phyloP scores from a whole-genome alignment of 768 basidiomycete species.

The Pholiota microspora region DNA sequence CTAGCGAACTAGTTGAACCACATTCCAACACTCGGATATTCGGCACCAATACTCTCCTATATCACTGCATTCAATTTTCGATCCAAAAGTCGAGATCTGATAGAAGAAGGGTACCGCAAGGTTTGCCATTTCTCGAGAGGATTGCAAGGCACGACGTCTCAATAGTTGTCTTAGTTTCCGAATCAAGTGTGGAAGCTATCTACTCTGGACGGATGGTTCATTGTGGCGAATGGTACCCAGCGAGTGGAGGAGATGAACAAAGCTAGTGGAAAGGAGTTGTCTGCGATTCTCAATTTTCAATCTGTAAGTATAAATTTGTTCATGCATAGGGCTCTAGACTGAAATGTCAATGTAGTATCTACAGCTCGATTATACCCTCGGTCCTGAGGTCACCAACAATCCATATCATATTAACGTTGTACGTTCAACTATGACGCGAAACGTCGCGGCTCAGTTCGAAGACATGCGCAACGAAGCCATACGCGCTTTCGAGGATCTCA shows the following conservation, averaged over 20 bases:
- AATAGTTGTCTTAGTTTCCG: constrained; percentile 17
- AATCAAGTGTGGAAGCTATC: constrained; percentile 40
- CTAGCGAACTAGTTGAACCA: constrained; percentile 14
- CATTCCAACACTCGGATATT: constrained; percentile 35
- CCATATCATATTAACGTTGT: constrained; percentile 26
- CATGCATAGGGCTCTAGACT: background rate
- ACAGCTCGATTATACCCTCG: constrained; percentile 35
- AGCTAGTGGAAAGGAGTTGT: constrained; percentile 45
- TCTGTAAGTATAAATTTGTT: constrained; percentile 29
- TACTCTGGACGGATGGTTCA: constrained; percentile 41
- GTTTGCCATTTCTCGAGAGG: constrained; percentile 12
- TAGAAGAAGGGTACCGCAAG: constrained; percentile 34
- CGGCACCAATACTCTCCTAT: constrained; percentile 29
- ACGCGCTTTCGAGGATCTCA: constrained; percentile 17
- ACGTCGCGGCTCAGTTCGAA: constrained; percentile 23
- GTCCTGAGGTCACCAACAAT: constrained; percentile 19
- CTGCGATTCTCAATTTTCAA: constrained; percentile 34
- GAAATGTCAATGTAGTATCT: constrained; percentile 19
- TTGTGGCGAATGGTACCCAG: constrained; percentile 37
- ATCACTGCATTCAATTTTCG: constrained; percentile 26
- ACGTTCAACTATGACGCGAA: constrained; percentile 25
- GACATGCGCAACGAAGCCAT: constrained; percentile 25
- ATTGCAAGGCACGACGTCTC: too few relatives aligned
- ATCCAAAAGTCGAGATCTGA: constrained; percentile 20
- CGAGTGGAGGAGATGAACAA: constrained; percentile 45